phyloP scores from a whole-genome alignment of 2,329 filamentous ascomycete species.

The Teratosphaeriaceae sp. region DNA sequence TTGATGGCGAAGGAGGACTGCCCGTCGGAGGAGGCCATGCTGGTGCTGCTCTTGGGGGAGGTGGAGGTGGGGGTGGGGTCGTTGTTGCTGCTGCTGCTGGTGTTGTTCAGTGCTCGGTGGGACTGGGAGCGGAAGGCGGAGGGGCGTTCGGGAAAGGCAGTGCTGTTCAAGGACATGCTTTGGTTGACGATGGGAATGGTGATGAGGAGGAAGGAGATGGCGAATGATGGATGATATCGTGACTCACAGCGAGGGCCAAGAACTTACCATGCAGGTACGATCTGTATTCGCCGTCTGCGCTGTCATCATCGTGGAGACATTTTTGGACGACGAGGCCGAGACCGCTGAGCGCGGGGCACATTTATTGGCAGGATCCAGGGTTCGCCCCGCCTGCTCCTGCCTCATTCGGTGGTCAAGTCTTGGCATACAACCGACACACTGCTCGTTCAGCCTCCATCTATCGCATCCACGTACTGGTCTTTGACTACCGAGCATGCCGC shows the following conservation, averaged over 20 bases:
- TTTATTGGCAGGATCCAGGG: too few relatives aligned
- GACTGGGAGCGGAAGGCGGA: conserved; percentile 13
- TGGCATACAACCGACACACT: neutral
- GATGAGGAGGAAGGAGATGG: neutral
- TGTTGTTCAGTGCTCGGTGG: conserved; percentile 5
- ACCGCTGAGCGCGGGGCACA: neutral
- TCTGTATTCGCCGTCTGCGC: neutral
- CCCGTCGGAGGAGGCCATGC: conserved; percentile 12
- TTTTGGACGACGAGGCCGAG: neutral
- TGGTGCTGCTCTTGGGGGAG: conserved; percentile 6
- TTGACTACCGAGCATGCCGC: neutral
- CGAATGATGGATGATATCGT: neutral
- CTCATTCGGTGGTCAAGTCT: neutral
- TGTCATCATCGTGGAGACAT: neutral
- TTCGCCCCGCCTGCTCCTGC: neutral
- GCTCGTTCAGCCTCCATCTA: neutral
- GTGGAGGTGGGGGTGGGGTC: conserved; percentile 2
- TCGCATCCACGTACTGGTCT: too few relatives aligned
- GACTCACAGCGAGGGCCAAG: neutral
- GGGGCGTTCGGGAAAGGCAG: conserved; percentile 5
- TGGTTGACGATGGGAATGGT: neutral
- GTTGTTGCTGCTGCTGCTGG: too few relatives aligned
- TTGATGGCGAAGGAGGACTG: conserved; percentile 74
- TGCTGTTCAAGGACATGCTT: conserved; percentile 7
- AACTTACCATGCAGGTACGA: neutral